A percentile compares a stretch with the other conserved stretches of the same genome.
Evolutionary conservation across 768 basidiomycete genomes (phyloP).

Genomic region (Suillus weaverae): DNA sequence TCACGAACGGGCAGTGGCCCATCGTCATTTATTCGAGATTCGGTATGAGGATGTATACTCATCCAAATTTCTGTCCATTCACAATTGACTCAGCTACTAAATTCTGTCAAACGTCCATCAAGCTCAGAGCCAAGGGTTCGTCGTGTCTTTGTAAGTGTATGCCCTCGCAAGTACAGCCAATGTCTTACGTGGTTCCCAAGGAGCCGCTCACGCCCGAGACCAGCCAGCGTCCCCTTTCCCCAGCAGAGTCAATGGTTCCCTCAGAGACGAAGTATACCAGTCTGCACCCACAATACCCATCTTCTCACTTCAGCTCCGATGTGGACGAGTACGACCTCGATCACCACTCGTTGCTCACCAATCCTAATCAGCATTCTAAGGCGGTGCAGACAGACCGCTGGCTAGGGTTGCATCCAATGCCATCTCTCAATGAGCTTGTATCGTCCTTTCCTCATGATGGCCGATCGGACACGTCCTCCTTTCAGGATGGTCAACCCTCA

Average conservation of each 20-base stretch:
- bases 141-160: constrained; percentile 34
- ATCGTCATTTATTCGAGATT: constrained; percentile 44
- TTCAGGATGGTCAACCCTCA: constrained; percentile 52
- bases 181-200: constrained; percentile 19
- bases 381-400: constrained; percentile 68
- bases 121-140: constrained; percentile 36
- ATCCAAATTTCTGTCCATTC: constrained; percentile 28
- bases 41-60: constrained; percentile 37
- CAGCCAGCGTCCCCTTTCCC: constrained; percentile 41
- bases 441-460: constrained; percentile 55
- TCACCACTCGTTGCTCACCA: constrained; percentile 26
- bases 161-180: no score
- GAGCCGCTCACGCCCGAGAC: constrained; percentile 50
- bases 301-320: constrained; percentile 38
- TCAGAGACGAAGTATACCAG: constrained; percentile 28
- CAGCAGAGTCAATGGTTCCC: constrained; percentile 34
- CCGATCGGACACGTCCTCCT: constrained; percentile 75
- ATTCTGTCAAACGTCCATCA: constrained; percentile 30
- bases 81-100: constrained; percentile 23
- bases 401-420: constrained; percentile 30
- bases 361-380: constrained; percentile 53
- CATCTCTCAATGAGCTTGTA: constrained; percentile 35
- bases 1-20: constrained; percentile 45
- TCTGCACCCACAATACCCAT: constrained; percentile 25
- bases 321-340: constrained; percentile 43